Percentiles rank a stretch among this genome's conserved stretches.
Conservation (phyloP, 306 rosid species). For the Rosa chinensis region DNA sequence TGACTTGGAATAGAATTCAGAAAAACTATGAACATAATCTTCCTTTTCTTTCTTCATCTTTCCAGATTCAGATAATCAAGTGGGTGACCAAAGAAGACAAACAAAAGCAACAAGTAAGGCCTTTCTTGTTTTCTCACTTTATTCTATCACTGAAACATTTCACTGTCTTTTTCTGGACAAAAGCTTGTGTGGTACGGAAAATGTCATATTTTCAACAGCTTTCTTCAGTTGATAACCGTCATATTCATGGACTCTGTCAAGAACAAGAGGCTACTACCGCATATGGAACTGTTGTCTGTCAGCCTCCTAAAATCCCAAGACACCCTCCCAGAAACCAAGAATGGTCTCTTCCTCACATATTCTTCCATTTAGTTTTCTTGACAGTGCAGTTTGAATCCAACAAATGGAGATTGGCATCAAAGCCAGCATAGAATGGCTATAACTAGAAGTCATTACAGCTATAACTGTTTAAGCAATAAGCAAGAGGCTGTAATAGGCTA, state of each 20-base stretch:
- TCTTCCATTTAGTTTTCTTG: conserved; percentile 42
- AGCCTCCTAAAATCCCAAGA: conserved; percentile 47
- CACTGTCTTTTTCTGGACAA: conserved; percentile 31
- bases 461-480: neutral
- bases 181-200: conserved; percentile 50
- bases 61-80: too few relatives aligned
- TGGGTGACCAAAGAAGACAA: too few relatives aligned
- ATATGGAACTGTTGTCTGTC: conserved; percentile 22
- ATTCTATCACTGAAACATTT: conserved; percentile 42
- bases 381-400: conserved; percentile 34
- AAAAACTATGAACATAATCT: too few relatives aligned
- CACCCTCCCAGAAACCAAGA: conserved; percentile 44
- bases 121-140: conserved; percentile 37
- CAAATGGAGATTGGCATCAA: conserved; percentile 42
- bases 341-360: conserved; percentile 52
- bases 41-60: too few relatives aligned
- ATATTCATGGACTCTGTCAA: conserved; percentile 50
- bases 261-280: conserved; percentile 44
- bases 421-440: conserved; percentile 47
- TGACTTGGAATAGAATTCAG: too few relatives aligned
- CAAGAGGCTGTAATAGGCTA: neutral
- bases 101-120: conserved; percentile 37
- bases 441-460: neutral
- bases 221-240: conserved; percentile 40
- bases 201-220: conserved; percentile 34